Evolutionary conservation across 129 eudicot genomes (phyloP), one percentile per base, ranked within the genome.

Genomic region (Ambrosia trifida): DNA sequence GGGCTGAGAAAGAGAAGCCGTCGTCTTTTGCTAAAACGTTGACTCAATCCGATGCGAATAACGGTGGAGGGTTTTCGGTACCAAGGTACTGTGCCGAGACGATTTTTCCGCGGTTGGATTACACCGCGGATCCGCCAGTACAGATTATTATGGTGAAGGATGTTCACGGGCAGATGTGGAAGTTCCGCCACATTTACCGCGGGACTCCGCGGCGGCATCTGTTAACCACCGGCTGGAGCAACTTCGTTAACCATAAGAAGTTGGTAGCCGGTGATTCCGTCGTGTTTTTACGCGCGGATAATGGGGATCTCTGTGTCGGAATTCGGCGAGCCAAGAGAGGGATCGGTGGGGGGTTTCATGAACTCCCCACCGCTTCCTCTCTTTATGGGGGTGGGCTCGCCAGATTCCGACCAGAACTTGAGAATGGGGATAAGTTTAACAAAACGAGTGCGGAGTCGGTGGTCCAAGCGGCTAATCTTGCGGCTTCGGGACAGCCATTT

Each of bases 81-180:
- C 97, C 97, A 0, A 51, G 97, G 43, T 91, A 88, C 61, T 91
- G 96, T 38, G 97, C 97, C 1, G 97, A 91, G 77, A 91, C 97
- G 0, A 85, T 91, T 12, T 91, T 91, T 40, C 97, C 97, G 0
- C 66, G 85, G 81, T 56, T 91, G 79, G 90, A 91, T 82, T 88
- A 81, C 75, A 72, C 92, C 3, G 92, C 90, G 66, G 96, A 91
- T 59, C 97, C 97, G 3, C 97, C 97, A 0, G 97, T 91, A 7
- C 97, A 91, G 73, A 85, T 89, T 24, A 84, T 91, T 20, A 32
- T 84, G 47, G 92, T 85, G 7, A 88, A 84, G 80, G 97, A 91
- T 77, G 97, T 91, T 61, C 97, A 91, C 28, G 92, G 96, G 4
- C 82, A 64, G 53, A 51, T 80, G 8, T 91, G 95, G 92, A 91